Conservation (phyloP, 2,329 filamentous ascomycete species). For the Venturia aucupariae region DNA sequence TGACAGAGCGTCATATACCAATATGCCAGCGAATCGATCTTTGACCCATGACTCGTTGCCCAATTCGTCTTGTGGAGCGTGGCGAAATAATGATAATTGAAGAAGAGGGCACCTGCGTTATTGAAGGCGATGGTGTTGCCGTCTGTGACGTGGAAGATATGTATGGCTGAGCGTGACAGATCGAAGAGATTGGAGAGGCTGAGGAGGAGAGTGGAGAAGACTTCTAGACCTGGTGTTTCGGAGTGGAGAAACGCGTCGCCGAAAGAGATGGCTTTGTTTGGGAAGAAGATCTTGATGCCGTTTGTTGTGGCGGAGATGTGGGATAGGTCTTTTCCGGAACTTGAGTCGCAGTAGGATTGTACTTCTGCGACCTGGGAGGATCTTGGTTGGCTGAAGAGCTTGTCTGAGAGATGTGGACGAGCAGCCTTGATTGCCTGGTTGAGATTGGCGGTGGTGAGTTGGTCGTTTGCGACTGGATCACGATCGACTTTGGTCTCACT, state of each 20-base stretch:
- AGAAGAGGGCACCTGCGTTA: constrained; percentile 76
- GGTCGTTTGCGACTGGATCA: constrained; percentile 17
- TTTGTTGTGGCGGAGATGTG: constrained; percentile 61
- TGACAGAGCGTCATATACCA: constrained; percentile 97
- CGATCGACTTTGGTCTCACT: not conserved
- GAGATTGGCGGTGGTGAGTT: constrained; percentile 49
- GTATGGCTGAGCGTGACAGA: constrained; percentile 58
- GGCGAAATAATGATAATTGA: constrained; percentile 81
- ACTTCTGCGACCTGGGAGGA: constrained; percentile 35
- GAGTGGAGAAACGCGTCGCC: constrained; percentile 21
- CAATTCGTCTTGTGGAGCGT: constrained; percentile 56
- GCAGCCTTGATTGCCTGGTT: constrained; percentile 71
- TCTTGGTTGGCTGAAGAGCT: constrained; percentile 61
- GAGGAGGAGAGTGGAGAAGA: constrained; percentile 59
- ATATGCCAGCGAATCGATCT: constrained; percentile 64
- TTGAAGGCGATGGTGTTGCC: constrained; percentile 92
- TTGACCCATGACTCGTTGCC: constrained; percentile 33
- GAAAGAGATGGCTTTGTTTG: constrained; percentile 39
- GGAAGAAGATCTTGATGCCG: constrained; percentile 65
- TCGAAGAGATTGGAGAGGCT: constrained; percentile 66
- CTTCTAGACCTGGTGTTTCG: constrained; percentile 54
- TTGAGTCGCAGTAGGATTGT: constrained; percentile 75
- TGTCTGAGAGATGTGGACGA: constrained; percentile 63
- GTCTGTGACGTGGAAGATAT: constrained; percentile 76
- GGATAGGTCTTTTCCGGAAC: constrained; percentile 61